Base-by-base conservation (phyloP, 1,139 yeast genomes). In the Candida frijolesensis region DNA sequence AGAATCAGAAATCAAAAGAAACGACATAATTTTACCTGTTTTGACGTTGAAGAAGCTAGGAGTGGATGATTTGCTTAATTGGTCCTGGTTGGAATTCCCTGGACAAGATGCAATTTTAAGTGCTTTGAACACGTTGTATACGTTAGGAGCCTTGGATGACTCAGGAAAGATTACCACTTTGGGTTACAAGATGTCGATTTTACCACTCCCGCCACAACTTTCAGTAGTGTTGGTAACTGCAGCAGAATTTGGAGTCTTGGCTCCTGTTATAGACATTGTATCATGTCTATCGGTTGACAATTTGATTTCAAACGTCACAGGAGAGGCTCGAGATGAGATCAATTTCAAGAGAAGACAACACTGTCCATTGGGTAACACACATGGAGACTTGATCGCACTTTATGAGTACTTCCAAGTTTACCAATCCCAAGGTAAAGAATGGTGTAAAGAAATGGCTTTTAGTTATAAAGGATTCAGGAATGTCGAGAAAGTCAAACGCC, bases 51-150 rank as follows among this genome's bases (percentile, higher is more conserved):
- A 94, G 68, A 94, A 94, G 69, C 79, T 94, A 54, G 98, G 98
- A 18, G 82, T 94, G 57, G 97, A 94, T 65, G 99, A 94, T 70
- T 81, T 94, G 65, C 98, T 94, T 33, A 98, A 94, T 69, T 94
- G 94, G 66, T 99, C 94, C 68, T 94, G 94, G 64, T 92, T 94
- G 96, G 99, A 94, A 65, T 98, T 98, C 8, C 99, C 99, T 11
- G 98, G 99, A 1, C 98, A 98, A 4, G 99, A 94, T 69, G 92
- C 99, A 9, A 94, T 94, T 98, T 92, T 94, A 97, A 82, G 98
- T 67, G 98, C 99, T 0, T 76, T 94, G 59, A 98, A 94, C 69
- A 99, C 94, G 68, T 79, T 94, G 63, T 92, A 94, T 65, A 94
- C 90, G 65, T 76, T 94, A 54, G 85, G 86, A 22, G 94, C 98